Evolutionary conservation across 768 basidiomycete genomes (phyloP), one percentile per base, ranked within the genome.

Genomic region (Trametopsis cervina): DNA sequence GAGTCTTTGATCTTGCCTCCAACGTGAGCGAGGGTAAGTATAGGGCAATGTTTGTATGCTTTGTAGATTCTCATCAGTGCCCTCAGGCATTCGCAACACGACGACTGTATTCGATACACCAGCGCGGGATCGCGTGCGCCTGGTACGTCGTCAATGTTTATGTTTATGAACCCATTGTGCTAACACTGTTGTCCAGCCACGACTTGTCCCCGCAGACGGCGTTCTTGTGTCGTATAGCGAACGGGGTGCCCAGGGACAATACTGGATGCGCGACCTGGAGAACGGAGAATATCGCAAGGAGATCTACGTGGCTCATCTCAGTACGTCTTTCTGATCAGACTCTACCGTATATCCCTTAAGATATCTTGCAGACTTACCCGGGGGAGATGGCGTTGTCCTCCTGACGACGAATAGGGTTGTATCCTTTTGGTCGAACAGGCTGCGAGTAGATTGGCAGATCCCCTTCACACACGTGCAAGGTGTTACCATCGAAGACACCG

Each of bases 61-160:
- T 54, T 43, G 11, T 39, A 25, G 45, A 18, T 37, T 40, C 3
- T 26, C 18, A n/a, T 38, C 38, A 6, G 26, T 26, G 36, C 13
- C 10, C 47, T 26, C 50, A 92, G 90, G 95, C 22, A 95, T 99
- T 54, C 83, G 96, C 39, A 99, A 99, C 59, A 99, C 96, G 0
- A 98, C 96, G 0, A 98, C 93, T 2, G 95, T 98, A 2, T 99
- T 98, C 53, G 96, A 98, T 63, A 88, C 81, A 52, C 85, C 87
- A 11, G 85, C 85, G 26, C 76, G 93, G 47, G 95, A 97, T 59
- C 83, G 94, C 17, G 78, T 87, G 37, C 75, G 96, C 60, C 67
- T 87, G 59, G 89, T 87, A 47, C 61, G 82, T 66, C 7, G 5
- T 9, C 4, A 20, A 3, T 9, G 5, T 38, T 29, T n/a, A n/a